Conservation (phyloP, 2,329 filamentous ascomycete species). For the Zymoseptoria pseudotritici region DNA sequence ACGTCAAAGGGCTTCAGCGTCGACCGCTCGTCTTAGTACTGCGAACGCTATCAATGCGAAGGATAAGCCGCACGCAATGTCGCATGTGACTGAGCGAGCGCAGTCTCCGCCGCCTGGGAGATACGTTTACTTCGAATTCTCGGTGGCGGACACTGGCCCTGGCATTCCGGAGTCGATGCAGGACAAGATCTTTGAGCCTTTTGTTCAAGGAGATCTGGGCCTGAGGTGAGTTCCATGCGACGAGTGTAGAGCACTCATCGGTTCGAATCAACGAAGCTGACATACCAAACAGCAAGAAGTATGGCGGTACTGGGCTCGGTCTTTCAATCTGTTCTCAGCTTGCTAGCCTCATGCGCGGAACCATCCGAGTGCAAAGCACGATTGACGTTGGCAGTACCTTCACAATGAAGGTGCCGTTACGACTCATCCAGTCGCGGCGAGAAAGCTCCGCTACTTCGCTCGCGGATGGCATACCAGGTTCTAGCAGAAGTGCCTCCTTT, state of each 20-base stretch:
- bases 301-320: conserved; percentile 79
- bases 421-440: conserved; percentile 62
- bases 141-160: conserved; percentile 80
- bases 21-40: neutral
- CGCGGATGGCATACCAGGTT: neutral
- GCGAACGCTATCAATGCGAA: neutral
- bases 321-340: conserved; percentile 85
- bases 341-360: conserved; percentile 73
- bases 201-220: conserved; percentile 82
- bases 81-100: neutral
- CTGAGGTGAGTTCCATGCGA: conserved; percentile 46
- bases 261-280: too few species aligned
- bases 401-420: conserved; percentile 72
- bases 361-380: conserved; percentile 62
- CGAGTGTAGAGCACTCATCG: too few species aligned
- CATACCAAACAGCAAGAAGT: conserved; percentile 53
- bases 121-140: conserved; percentile 71
- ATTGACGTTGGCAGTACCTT: conserved; percentile 72
- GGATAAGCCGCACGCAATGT: neutral
- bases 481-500: conserved; percentile 1
- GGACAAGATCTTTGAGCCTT: conserved; percentile 82
- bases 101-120: conserved; percentile 49
- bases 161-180: conserved; percentile 75
- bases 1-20: neutral
- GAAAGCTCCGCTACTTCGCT: neutral